A percentile compares a stretch with the other conserved stretches of the same genome.
These are phyloP conservation scores for Chondrostereum purpureum DNA, from an alignment of 1,284 basidiomycete species.

Conservation along the genomic window DNA sequence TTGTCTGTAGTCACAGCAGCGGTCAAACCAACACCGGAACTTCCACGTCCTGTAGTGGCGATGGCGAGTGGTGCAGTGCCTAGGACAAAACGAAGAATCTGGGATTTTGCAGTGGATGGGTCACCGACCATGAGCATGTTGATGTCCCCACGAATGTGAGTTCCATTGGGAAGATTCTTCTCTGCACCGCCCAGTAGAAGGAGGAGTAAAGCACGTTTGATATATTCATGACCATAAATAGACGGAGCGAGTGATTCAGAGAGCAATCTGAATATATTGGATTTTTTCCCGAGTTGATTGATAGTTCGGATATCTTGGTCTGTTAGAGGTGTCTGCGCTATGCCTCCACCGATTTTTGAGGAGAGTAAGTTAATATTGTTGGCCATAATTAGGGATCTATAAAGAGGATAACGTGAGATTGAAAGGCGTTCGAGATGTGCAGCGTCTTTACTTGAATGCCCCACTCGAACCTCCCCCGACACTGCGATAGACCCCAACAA, in stretches of 20 bases:
- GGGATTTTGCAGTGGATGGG: slow-evolving; percentile 96
- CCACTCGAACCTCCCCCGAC: slow-evolving; percentile 87
- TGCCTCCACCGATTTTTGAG: slow-evolving; percentile 93
- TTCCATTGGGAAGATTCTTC: slow-evolving; percentile 97
- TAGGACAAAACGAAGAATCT: slow-evolving; percentile 93
- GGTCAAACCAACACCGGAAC: slow-evolving; percentile 96
- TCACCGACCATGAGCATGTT: slow-evolving; percentile 99
- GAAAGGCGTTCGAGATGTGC: slow-evolving; percentile 10
- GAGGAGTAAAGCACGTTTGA: slow-evolving; percentile 91
- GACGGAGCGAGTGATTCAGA: slow-evolving; percentile 96
- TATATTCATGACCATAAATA: slow-evolving; percentile 94
- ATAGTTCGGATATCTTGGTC: slow-evolving; percentile 96
- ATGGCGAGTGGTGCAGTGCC: slow-evolving; percentile 96
- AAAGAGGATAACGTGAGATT: slow-evolving; percentile 13
- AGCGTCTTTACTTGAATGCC: slow-evolving; percentile 76
- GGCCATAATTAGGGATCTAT: slow-evolving; percentile 88
- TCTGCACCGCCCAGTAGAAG: slow-evolving; percentile 94
- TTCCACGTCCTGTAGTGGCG: slow-evolving; percentile 95
- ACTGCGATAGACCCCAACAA: slow-evolving; percentile 94
- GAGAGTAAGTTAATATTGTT: slow-evolving; percentile 97
- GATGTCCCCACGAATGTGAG: slow-evolving; percentile 99
- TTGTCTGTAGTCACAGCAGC: slow-evolving; percentile 99
- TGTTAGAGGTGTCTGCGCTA: slow-evolving; percentile 89
- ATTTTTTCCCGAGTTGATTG: slow-evolving; percentile 87
- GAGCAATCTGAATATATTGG: slow-evolving; percentile 83